Percentiles rank a stretch among this genome's conserved stretches.
phyloP scores from a whole-genome alignment of 2,329 filamentous ascomycete species.

The Aspergillus intermedius region DNA sequence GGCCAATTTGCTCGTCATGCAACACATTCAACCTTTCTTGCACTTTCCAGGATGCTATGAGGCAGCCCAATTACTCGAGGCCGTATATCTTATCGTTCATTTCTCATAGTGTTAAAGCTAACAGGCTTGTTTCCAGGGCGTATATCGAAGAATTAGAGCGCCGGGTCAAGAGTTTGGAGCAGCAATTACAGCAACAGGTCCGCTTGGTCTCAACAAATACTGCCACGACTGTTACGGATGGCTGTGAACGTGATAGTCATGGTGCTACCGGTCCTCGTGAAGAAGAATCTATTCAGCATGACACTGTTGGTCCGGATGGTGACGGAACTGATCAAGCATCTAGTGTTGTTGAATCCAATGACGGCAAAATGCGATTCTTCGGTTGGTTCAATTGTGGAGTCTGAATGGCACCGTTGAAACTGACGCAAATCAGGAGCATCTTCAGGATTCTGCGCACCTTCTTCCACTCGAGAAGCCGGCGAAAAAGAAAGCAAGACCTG shows the following conservation, averaged over 20 bases:
- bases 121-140: background rate
- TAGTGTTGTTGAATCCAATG: constrained; percentile 8
- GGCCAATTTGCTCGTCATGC: constrained; percentile 7
- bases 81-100: background rate
- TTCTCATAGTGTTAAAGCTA: background rate
- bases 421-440: constrained; percentile 9
- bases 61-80: background rate
- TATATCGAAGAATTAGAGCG: constrained; percentile 7
- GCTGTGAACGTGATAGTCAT: no score
- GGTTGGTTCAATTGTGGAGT: constrained; percentile 9
- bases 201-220: background rate
- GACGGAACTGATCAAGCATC: constrained; percentile 5
- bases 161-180: constrained; percentile 6
- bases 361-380: constrained; percentile 14
- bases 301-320: no score
- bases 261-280: no score
- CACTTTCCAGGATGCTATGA: constrained; percentile 3
- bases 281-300: no score
- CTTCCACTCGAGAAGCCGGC: background rate
- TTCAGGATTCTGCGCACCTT: constrained; percentile 8
- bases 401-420: no score
- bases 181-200: constrained; percentile 3
- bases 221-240: background rate
- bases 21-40: constrained; percentile 5
- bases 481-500: constrained; percentile 1